A percentile compares a stretch with the other conserved stretches of the same genome.
These are phyloP conservation scores for Collybia mongolica DNA, from an alignment of 768 basidiomycete genomes.

Conservation along the genomic window DNA sequence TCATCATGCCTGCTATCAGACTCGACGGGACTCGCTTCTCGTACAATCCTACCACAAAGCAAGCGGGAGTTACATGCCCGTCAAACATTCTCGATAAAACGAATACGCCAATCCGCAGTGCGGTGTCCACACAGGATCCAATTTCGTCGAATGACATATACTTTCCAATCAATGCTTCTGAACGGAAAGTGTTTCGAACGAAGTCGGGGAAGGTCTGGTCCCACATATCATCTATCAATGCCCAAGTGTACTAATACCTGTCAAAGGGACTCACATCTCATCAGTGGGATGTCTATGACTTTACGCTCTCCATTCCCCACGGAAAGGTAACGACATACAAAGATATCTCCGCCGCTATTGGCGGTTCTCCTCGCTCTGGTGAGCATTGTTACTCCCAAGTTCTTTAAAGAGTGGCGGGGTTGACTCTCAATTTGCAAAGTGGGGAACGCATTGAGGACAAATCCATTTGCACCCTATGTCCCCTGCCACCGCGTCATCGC, in stretches of 20 bases:
- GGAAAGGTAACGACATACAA: conserved; percentile 61
- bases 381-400: conserved; percentile 12
- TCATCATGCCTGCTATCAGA: conserved; percentile 16
- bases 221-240: too few relatives aligned
- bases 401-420: not conserved
- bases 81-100: not conserved
- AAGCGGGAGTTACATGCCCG: not conserved
- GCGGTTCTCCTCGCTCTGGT: conserved; percentile 68
- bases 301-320: conserved; percentile 41
- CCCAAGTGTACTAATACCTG: not conserved
- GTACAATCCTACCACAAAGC: conserved; percentile 5
- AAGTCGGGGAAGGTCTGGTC: conserved; percentile 31
- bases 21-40: conserved; percentile 12
- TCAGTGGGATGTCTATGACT: conserved; percentile 65
- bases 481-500: conserved; percentile 75
- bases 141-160: conserved; percentile 5
- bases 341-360: conserved; percentile 45
- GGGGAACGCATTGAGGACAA: conserved; percentile 60
- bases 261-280: conserved; percentile 46
- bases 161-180: conserved; percentile 22
- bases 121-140: not conserved
- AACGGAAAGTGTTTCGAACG: conserved; percentile 31
- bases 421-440: conserved; percentile 32
- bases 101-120: not conserved
- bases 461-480: conserved; percentile 66